Conservation (phyloP, 2,329 filamentous ascomycete genomes). For the Colletotrichum sp. region DNA sequence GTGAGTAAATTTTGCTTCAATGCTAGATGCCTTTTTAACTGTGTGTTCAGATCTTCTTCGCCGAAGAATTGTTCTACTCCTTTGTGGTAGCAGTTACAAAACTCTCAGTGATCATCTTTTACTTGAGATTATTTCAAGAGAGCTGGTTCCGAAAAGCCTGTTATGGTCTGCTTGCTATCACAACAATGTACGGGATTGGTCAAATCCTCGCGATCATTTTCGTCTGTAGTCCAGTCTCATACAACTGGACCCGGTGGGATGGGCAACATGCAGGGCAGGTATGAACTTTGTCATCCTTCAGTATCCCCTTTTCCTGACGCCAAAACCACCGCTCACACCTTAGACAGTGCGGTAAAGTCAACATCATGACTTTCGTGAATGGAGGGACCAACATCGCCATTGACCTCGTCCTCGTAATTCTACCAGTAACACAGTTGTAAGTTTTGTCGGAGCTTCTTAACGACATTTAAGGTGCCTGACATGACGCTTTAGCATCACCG, state of each 20-base stretch:
- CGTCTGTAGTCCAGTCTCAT: not conserved
- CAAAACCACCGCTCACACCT: not conserved
- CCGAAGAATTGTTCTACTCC: not conserved
- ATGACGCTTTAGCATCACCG: not conserved
- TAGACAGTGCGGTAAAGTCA: not conserved
- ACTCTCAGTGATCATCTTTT: slow-evolving; percentile 1
- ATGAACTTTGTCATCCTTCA: not conserved
- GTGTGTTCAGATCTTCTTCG: not conserved
- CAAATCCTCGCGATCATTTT: not conserved
- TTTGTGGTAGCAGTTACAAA: slow-evolving; percentile 1
- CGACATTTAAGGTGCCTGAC: not conserved
- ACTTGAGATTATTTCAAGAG: not conserved
- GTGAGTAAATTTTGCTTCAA: not conserved
- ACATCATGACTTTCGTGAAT: not conserved
- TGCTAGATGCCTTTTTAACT: not conserved
- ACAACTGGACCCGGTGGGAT: slow-evolving; percentile 9
- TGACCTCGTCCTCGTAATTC: not conserved
- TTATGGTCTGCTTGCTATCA: not conserved
- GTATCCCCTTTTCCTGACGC: not conserved
- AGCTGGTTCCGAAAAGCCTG: not conserved
- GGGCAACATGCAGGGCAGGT: not conserved
- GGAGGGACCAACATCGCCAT: not conserved
- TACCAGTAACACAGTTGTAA: slow-evolving; percentile 13
- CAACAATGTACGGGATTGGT: not conserved
- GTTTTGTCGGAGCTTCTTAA: not conserved